Base-by-base conservation (phyloP, 75 land plant genomes). In the Cupressus sempervirens region DNA sequence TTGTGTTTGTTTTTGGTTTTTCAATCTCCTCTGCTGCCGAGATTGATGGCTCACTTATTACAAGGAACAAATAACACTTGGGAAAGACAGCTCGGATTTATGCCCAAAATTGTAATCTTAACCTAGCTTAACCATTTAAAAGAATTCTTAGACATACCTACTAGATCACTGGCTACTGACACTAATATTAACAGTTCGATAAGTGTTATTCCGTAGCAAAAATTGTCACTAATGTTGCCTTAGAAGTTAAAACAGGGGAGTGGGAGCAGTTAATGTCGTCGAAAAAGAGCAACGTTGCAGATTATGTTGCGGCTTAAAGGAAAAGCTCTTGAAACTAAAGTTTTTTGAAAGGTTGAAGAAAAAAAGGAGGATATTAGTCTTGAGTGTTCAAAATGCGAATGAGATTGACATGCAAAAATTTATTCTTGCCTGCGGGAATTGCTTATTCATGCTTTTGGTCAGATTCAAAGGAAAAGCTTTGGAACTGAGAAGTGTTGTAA, bases 181-280 rank as follows among this genome's bases (percentile, higher is more conserved):
- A 30, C 86, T 94, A 52, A 86, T 96, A 83, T 88, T 97, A 80
- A 93, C 99, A 77, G 93, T 98, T 84, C 98, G 94, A 82, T 38
- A 87, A 94, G 62, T 76, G 95, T 79, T 94, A 86, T 86, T 84
- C 83, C 32, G 99, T 96, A 82, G 96, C 96, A 45, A 93, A 94
- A 87, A 87, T 91, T 82, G 95, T 94, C 11, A 87, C 89, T 18
- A 93, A 96, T 89, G 95, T 95, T 58, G 98, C 99, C 40, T 77
- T 96, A 54, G 96, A 96, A n/a, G n/a, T n/a, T 83, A 96, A 94
- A 84, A 96, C 95, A 65, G 87, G 95, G 56, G 92, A 92, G 62
- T 96, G 99, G 98, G 95, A 97, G 41, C 96, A 97, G 88, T 96
- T 96, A 15, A 90, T 91, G 75, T 82, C 96, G 52, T 90, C 96